Evolutionary conservation across 208 protist genomes (phyloP).

Genomic region (Strigomonas culicis): DNA sequence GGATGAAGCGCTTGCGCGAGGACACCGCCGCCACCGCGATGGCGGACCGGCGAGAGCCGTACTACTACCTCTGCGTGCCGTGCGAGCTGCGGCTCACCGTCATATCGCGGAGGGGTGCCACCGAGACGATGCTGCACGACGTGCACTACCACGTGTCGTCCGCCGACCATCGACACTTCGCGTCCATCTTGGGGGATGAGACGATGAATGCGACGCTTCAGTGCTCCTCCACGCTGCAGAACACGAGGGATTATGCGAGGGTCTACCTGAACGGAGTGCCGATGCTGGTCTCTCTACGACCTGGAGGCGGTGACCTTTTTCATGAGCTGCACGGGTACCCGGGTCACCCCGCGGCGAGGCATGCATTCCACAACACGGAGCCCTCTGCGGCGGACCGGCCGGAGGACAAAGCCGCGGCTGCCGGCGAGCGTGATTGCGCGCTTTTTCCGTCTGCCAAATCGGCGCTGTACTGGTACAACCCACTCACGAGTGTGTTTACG

Average conservation of each 20-base stretch:
- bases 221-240: conserved; percentile 15
- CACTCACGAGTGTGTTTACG: background rate
- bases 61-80: conserved; percentile 86
- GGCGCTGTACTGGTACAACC: conserved; percentile 7
- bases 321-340: conserved; percentile 71
- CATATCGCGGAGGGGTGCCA: conserved; percentile 29
- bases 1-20: background rate
- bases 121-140: conserved; percentile 63
- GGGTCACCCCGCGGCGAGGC: conserved; percentile 18
- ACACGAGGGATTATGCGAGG: conserved; percentile 41
- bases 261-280: conserved; percentile 82
- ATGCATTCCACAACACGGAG: background rate
- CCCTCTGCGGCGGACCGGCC: background rate
- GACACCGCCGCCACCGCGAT: background rate
- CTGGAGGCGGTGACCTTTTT: conserved; percentile 85
- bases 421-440: background rate
- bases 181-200: conserved; percentile 67
- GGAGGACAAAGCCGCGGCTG: too few species aligned
- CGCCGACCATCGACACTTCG: conserved; percentile 57
- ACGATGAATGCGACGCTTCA: conserved; percentile 69
- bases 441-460: background rate
- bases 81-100: conserved; percentile 69
- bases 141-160: conserved; percentile 83
- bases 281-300: conserved; percentile 56
- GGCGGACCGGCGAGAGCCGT: conserved; percentile 37